These are phyloP conservation scores for Penicillium samsonianum DNA, from an alignment of 495 filamentous ascomycete genomes.

Conservation along the genomic window DNA sequence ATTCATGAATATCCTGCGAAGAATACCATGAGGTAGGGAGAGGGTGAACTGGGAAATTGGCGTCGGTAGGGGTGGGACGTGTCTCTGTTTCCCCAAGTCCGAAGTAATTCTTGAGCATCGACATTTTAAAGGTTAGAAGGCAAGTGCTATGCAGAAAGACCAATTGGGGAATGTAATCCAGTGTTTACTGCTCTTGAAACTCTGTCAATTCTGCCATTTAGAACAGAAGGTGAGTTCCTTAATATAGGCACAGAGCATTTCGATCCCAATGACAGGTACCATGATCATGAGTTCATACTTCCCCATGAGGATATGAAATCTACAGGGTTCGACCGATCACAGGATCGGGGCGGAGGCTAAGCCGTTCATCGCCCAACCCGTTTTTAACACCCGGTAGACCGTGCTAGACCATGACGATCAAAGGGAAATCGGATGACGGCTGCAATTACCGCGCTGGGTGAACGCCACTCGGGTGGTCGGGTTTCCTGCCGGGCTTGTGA, in stretches of 20 bases:
- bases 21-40: slow-evolving; percentile 54
- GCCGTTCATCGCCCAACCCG: slow-evolving; percentile 4
- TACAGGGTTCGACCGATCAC: slow-evolving; percentile 24
- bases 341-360: slow-evolving; percentile 23
- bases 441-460: slow-evolving; percentile 14
- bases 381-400: neutral
- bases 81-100: slow-evolving; percentile 21
- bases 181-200: neutral
- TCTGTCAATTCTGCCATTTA: neutral
- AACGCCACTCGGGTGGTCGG: slow-evolving; percentile 25
- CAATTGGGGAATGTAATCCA: neutral
- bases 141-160: neutral
- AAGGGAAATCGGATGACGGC: slow-evolving; percentile 16
- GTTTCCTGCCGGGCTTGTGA: slow-evolving; percentile 7
- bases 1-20: slow-evolving; percentile 50
- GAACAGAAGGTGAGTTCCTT: neutral
- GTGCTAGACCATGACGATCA: neutral
- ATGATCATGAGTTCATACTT: slow-evolving; percentile 2
- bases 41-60: slow-evolving; percentile 28
- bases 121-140: neutral
- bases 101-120: slow-evolving; percentile 28
- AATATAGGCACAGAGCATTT: neutral
- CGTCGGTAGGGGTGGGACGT: neutral
- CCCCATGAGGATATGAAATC: slow-evolving; percentile 10
- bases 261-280: neutral